A percentile compares a stretch with the other conserved stretches of the same genome.
These are phyloP conservation scores for Malassezia brasiliensis DNA, from an alignment of 1,284 basidiomycete genomes.

Conservation along the genomic window DNA sequence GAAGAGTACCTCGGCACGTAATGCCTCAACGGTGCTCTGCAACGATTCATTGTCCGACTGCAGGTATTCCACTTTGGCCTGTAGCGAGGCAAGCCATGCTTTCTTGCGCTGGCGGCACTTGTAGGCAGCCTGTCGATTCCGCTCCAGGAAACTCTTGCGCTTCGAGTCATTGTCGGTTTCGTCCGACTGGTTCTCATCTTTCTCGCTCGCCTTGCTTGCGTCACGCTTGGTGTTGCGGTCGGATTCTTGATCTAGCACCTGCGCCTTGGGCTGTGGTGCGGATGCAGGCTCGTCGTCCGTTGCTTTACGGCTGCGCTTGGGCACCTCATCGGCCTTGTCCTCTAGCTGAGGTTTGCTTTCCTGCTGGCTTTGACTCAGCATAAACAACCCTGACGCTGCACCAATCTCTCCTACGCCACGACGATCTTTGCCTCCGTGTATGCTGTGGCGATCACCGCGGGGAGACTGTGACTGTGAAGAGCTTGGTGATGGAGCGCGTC, in stretches of 20 bases:
- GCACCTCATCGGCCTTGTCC: not conserved
- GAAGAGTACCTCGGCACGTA: slow-evolving; percentile 53
- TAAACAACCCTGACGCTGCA: slow-evolving; percentile 61
- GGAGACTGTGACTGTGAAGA: not conserved
- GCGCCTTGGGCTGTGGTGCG: no score
- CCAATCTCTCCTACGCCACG: slow-evolving; percentile 11
- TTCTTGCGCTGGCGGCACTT: slow-evolving; percentile 99
- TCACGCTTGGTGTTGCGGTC: no score
- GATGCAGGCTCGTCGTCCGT: no score
- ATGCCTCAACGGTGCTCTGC: slow-evolving; percentile 52
- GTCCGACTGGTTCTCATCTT: slow-evolving; percentile 41
- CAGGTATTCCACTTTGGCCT: slow-evolving; percentile 83
- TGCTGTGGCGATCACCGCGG: not conserved
- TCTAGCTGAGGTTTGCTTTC: slow-evolving; percentile 51
- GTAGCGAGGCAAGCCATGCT: slow-evolving; percentile 85
- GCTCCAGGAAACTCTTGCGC: slow-evolving; percentile 44
- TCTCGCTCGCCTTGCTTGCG: not conserved
- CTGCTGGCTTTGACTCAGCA: slow-evolving; percentile 85
- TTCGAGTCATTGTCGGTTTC: slow-evolving; percentile 45
- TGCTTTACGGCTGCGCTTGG: not conserved
- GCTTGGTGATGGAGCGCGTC: not conserved
- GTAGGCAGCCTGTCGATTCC: slow-evolving; percentile 61
- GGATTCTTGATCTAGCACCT: no score
- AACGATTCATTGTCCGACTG: slow-evolving; percentile 89
- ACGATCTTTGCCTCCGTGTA: not conserved